Base-by-base conservation (phyloP, 257 asterid genomes). In the Solanum corneliomulleri region DNA sequence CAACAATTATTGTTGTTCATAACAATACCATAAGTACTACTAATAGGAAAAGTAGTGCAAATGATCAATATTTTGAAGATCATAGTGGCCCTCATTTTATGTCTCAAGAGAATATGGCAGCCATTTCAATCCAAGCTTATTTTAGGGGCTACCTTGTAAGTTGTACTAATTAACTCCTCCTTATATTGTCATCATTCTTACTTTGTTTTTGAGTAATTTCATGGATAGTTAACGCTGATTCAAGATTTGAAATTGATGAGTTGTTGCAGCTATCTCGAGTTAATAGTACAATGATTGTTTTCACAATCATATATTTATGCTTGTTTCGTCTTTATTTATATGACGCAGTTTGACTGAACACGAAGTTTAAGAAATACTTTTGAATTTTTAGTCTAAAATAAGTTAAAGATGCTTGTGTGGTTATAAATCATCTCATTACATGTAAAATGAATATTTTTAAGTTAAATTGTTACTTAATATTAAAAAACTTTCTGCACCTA, bases 131-230 rank as follows among this genome's bases (percentile, higher is more conserved):
- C 87, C 98, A 96, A 90, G 91, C 98, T 76, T 91, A 88, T 89
- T 92, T 94, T 86, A 91, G 98, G 92, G 89, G 92, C 21, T 97
- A 94, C 90, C 97, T 96, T 56, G 98, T 94, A 93, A 80, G 85
- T 80, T 18, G 5, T 18, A 45, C 85, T 47, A 62, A 23, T 62
- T 16, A 42, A 44, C 60, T 56, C 39, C 44, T n/a, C 62, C 16
- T 35, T 62, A 3, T n/a, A 23, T 62, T 23, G 31, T 62, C 69
- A 29, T 60, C 69, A 23, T 82, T 23, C 11, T 14, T 45, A 11
- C 5, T 25, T 18, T 39, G 18, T 31, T 84, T 76, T 83, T 52
- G 11, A 37, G 16, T 5, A 0, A 1, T 42, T 58, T 21, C 7
- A 56, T 23, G 74, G 11, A 15, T 29, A 69, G 37, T 1, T 0